Conservation (phyloP, 768 basidiomycete species). For the Boletus tylopilopsis region DNA sequence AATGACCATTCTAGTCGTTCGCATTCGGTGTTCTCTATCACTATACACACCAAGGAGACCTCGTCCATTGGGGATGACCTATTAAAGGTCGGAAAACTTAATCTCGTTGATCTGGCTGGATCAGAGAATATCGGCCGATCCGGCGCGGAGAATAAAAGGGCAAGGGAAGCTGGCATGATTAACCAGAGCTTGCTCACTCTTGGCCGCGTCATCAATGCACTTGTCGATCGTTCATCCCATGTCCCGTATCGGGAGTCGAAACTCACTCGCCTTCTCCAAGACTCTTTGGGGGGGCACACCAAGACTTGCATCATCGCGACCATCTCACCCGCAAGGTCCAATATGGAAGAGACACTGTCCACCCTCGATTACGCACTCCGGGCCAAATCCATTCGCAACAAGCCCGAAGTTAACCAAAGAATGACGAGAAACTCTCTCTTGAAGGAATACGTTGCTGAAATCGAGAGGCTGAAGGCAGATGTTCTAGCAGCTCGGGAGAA, state of each 20-base stretch:
- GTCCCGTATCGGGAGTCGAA: constrained; percentile 98
- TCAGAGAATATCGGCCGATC: constrained; percentile 96
- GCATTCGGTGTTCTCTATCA: constrained; percentile 96
- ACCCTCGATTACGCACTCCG: constrained; percentile 96
- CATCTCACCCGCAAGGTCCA: constrained; percentile 88
- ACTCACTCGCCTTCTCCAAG: constrained; percentile 94
- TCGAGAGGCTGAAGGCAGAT: constrained; percentile 89
- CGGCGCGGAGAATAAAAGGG: constrained; percentile 92
- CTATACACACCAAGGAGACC: constrained; percentile 86
- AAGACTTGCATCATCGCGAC: constrained; percentile 99
- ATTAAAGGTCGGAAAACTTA: constrained; percentile 90
- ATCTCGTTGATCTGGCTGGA: constrained; percentile 95
- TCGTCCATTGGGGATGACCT: constrained; percentile 79
- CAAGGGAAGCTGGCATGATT: constrained; percentile 97
- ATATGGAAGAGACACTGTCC: constrained; percentile 95
- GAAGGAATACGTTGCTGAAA: constrained; percentile 91
- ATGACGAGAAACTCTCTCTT: constrained; percentile 90
- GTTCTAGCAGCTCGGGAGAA: constrained; percentile 90
- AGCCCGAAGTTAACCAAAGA: constrained; percentile 92
- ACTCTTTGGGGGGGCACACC: constrained; percentile 95
- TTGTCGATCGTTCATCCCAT: constrained; percentile 89
- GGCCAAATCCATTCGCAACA: constrained; percentile 93
- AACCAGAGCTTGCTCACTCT: constrained; percentile 97
- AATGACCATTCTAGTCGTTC: constrained; percentile 98
- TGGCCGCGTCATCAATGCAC: constrained; percentile 92